Evolutionary conservation across 192 early-diverging fungal species (phyloP), one percentile per base, ranked within the genome.

Genomic region (Backusella tuberculispora): DNA sequence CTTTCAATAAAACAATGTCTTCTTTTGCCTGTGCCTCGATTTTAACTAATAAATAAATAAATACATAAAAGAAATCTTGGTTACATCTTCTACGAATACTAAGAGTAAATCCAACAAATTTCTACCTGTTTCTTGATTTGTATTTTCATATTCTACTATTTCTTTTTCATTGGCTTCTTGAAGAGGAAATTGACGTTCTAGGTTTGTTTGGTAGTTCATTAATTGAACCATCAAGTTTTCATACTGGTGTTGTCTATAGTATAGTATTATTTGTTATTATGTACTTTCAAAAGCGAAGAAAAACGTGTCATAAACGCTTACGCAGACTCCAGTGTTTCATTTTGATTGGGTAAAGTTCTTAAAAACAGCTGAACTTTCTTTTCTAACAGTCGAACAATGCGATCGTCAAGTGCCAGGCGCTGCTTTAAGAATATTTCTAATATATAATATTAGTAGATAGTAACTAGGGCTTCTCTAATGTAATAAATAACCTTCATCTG

Each of bases 111-210:
- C 5, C 9, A 6, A 21, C 10, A 12, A 60, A 8, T 60, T 10
- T 10, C 63, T 67, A 75, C 78, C 68, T 37, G 87, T 88, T 66
- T 44, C 80, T 82, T 70, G 68, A n/a, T 47, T 63, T 34, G 10
- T 81, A 71, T 73, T 80, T 77, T 29, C 63, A 74, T 89, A 91
- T 70, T 81, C 56, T 43, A 70, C 19, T 8, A 83, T 76, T 74
- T 91, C 88, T 24, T 76, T 69, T 12, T 68, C 68, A 69, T 90
- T 87, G 77, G 86, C 90, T 19, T 83, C 73, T 74, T 86, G 88
- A 24, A 90, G 75, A 6, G 79, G 74, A 50, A 84, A 82, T 60
- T 85, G 85, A 29, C 88, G 86, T 24, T 68, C 66, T n/a, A 88
- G 73, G 26, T 64, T 63, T 8, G 80, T 69, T 56, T 88, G 78